Conservation (phyloP, 2,329 filamentous ascomycete species). For the Cercospora berteroae region DNA sequence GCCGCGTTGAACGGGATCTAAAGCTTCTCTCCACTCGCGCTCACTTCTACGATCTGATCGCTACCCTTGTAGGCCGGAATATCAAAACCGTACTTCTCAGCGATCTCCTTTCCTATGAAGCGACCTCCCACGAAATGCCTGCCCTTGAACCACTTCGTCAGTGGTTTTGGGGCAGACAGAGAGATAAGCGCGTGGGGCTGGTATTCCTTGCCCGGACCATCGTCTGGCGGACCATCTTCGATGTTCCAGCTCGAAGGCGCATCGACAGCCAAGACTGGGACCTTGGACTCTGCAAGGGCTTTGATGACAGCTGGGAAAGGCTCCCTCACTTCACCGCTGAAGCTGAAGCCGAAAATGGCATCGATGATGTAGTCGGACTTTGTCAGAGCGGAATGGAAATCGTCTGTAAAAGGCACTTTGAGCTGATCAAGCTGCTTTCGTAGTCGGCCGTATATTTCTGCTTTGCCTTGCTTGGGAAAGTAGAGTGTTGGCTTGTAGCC, state of each 20-base stretch:
- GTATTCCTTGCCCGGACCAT: slow-evolving; percentile 75
- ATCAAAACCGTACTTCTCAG: slow-evolving; percentile 82
- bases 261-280: slow-evolving; percentile 86
- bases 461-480: slow-evolving; percentile 89
- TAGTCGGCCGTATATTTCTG: slow-evolving; percentile 85
- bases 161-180: slow-evolving; percentile 88
- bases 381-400: slow-evolving; percentile 67
- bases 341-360: slow-evolving; percentile 93
- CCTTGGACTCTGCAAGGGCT: slow-evolving; percentile 66
- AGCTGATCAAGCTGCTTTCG: slow-evolving; percentile 81
- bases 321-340: slow-evolving; percentile 86
- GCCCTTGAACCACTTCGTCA: slow-evolving; percentile 79
- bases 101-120: slow-evolving; percentile 75
- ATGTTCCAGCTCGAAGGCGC: slow-evolving; percentile 95
- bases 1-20: neutral
- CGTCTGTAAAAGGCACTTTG: slow-evolving; percentile 75
- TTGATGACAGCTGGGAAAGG: slow-evolving; percentile 82
- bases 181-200: slow-evolving; percentile 79
- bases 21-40: slow-evolving; percentile 43
- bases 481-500: slow-evolving; percentile 87
- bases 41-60: slow-evolving; percentile 84
- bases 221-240: slow-evolving; percentile 73
- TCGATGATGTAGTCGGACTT: slow-evolving; percentile 81
- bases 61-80: slow-evolving; percentile 78
- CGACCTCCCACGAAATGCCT: slow-evolving; percentile 91